phyloP scores from a whole-genome alignment of 192 early-diverging fungal genomes.

The Ambispora gerdemannii region DNA sequence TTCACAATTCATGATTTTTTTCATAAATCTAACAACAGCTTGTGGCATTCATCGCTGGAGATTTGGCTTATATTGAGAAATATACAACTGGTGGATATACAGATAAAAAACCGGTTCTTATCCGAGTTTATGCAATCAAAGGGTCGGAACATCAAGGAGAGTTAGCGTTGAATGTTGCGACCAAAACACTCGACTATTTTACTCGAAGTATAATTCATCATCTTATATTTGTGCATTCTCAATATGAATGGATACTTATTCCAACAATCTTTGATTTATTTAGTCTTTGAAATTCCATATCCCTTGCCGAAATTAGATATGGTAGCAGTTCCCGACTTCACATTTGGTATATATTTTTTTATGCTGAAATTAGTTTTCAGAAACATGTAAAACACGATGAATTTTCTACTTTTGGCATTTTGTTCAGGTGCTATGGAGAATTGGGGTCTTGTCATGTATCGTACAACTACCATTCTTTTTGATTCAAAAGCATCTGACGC shows the following conservation, averaged over 20 bases:
- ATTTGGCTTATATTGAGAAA: conserved; percentile 89
- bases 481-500: conserved; percentile 75
- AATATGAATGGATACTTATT: background rate
- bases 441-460: conserved; percentile 95
- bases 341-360: conserved; percentile 50
- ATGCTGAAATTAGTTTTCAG: background rate
- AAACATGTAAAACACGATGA: too few relatives aligned
- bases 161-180: conserved; percentile 79
- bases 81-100: conserved; percentile 62
- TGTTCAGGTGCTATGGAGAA: conserved; percentile 90
- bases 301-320: conserved; percentile 88
- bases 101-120: conserved; percentile 67
- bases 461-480: conserved; percentile 79
- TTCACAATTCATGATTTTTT: background rate
- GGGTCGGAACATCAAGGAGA: conserved; percentile 77
- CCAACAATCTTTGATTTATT: conserved; percentile 57
- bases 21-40: conserved; percentile 37
- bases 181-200: conserved; percentile 69
- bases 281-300: conserved; percentile 84
- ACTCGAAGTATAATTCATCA: background rate
- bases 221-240: too few relatives aligned
- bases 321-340: conserved; percentile 92
- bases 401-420: too few relatives aligned
- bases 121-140: conserved; percentile 82
- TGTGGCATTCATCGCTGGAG: conserved; percentile 89